Conservation (phyloP, 2,329 filamentous ascomycete species). For the Conoideocrella luteorostrata region DNA sequence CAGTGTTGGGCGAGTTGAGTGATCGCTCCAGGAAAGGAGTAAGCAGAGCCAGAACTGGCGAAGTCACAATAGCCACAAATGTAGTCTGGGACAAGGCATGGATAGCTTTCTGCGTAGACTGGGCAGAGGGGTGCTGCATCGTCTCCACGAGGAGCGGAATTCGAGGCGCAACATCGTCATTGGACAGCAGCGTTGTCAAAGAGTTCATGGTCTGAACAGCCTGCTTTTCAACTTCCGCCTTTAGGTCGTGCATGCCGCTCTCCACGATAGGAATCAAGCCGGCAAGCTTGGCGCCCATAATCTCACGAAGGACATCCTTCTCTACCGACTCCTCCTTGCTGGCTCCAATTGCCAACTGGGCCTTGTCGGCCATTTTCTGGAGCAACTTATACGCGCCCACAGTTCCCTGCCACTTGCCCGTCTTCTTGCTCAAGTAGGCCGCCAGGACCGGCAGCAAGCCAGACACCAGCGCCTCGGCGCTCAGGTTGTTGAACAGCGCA, state of each 20-base stretch:
- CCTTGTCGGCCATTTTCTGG: slow-evolving; percentile 91
- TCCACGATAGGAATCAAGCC: slow-evolving; percentile 87
- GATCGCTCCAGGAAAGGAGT: slow-evolving; percentile 92
- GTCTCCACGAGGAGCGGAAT: slow-evolving; percentile 89
- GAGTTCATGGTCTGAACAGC: slow-evolving; percentile 88
- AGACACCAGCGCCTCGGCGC: slow-evolving; percentile 73
- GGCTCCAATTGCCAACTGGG: slow-evolving; percentile 71
- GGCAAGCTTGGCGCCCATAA: slow-evolving; percentile 84
- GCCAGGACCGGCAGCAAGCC: slow-evolving; percentile 73
- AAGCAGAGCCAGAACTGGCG: slow-evolving; percentile 86
- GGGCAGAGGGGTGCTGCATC: slow-evolving; percentile 87
- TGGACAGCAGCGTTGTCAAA: slow-evolving; percentile 81
- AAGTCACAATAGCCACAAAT: slow-evolving; percentile 95
- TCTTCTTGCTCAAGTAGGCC: slow-evolving; percentile 71
- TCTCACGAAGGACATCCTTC: slow-evolving; percentile 83
- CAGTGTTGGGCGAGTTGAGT: slow-evolving; percentile 82
- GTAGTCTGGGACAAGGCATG: slow-evolving; percentile 95
- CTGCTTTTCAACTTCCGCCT: slow-evolving; percentile 81
- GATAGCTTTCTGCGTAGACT: slow-evolving; percentile 90
- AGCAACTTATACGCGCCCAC: slow-evolving; percentile 80
- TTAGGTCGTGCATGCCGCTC: slow-evolving; percentile 92
- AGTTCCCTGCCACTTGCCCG: slow-evolving; percentile 95
- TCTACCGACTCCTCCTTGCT: slow-evolving; percentile 77
- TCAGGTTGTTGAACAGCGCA: slow-evolving; percentile 72
- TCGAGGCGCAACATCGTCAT: slow-evolving; percentile 90